These are phyloP conservation scores for Pythium utonaiense DNA, from an alignment of 352 stramenopile species.

Conservation along the genomic window DNA sequence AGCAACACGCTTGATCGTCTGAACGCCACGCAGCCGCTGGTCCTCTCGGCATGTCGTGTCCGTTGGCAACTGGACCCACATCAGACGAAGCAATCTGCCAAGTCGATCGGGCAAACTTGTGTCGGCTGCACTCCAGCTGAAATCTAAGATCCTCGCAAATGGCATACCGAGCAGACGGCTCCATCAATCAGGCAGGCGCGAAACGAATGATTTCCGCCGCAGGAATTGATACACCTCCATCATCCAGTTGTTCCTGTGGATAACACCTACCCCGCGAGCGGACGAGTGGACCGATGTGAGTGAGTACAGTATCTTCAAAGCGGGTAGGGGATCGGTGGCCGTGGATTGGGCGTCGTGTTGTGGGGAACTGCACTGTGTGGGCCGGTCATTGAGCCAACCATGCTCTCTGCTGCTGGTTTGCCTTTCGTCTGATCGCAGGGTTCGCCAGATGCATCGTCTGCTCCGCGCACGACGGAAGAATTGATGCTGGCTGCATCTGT, in stretches of 20 bases:
- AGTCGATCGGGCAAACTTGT: background rate
- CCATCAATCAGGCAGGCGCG: background rate
- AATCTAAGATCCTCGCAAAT: background rate
- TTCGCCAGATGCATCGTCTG: slow-evolving; percentile 21
- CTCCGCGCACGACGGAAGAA: slow-evolving; percentile 1
- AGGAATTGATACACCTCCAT: background rate
- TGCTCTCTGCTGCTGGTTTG: slow-evolving; percentile 7
- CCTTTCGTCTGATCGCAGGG: slow-evolving; percentile 13
- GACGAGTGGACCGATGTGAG: background rate
- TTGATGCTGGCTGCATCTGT: background rate
- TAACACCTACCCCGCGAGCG: background rate
- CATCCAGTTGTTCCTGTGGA: background rate
- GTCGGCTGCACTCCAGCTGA: background rate
- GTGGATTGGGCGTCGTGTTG: background rate
- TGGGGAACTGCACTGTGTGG: no score
- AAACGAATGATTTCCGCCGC: background rate
- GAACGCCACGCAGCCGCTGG: background rate
- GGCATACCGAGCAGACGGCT: background rate
- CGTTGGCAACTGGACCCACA: background rate
- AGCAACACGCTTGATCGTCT: background rate
- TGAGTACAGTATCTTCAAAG: slow-evolving; percentile 19
- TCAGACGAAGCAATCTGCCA: slow-evolving; percentile 1
- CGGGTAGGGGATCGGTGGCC: slow-evolving; percentile 6
- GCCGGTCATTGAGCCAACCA: background rate
- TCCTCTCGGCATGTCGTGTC: background rate